Conservation (phyloP, 768 basidiomycete species). For the Mycena epipterygia region DNA sequence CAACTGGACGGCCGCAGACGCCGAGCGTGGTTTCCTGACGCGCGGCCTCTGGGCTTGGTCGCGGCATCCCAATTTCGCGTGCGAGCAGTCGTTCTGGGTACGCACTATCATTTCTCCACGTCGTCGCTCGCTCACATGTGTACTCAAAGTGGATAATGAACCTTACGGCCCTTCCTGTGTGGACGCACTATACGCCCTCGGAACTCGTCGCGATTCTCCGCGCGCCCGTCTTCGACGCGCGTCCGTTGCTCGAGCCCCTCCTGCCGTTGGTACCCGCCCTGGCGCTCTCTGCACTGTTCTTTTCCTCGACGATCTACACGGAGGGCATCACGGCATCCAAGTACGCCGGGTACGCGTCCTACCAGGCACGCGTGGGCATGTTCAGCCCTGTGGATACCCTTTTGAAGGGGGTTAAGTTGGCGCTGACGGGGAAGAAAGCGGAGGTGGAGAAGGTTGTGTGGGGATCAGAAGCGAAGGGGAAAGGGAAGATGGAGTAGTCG, state of each 20-base stretch:
- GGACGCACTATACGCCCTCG: slow-evolving; percentile 48
- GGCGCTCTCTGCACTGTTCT: slow-evolving; percentile 78
- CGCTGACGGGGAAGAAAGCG: slow-evolving; percentile 38
- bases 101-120: slow-evolving; percentile 39
- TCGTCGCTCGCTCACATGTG: neutral
- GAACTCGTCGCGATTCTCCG: slow-evolving; percentile 35
- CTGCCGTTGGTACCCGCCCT: slow-evolving; percentile 65
- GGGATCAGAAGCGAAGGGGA: slow-evolving; percentile 39
- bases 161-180: slow-evolving; percentile 70
- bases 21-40: slow-evolving; percentile 86
- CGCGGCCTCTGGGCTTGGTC: slow-evolving; percentile 89
- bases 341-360: slow-evolving; percentile 81
- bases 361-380: slow-evolving; percentile 86
- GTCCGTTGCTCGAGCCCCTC: slow-evolving; percentile 15
- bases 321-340: slow-evolving; percentile 85
- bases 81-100: slow-evolving; percentile 92
- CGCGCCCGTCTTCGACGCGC: slow-evolving; percentile 13
- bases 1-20: slow-evolving; percentile 76
- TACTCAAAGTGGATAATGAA: slow-evolving; percentile 72
- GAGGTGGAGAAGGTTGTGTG: slow-evolving; percentile 43
- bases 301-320: slow-evolving; percentile 82
- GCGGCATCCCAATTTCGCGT: slow-evolving; percentile 93
- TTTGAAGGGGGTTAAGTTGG: slow-evolving; percentile 42
- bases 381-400: slow-evolving; percentile 65
- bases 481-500: slow-evolving; percentile 34